phyloP scores from a whole-genome alignment of 805 yeast species.

The Ascoidea rubescens region DNA sequence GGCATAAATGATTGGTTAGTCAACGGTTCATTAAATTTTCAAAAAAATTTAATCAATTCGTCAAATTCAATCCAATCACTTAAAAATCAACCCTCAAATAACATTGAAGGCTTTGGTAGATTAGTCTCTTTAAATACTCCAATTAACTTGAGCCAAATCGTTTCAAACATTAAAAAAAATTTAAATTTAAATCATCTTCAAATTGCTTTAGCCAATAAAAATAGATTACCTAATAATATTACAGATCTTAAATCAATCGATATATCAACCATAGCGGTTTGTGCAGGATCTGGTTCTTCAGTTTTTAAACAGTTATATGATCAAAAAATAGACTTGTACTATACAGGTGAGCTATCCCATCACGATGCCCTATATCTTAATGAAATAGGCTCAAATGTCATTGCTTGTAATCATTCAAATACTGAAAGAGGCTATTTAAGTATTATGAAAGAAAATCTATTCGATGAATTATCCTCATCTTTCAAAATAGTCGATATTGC shows the following conservation, averaged over 20 bases:
- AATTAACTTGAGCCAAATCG: constrained; percentile 27
- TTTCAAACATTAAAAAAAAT: constrained; percentile 36
- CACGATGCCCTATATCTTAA: constrained; percentile 69
- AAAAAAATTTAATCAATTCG: not conserved
- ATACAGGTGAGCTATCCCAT: constrained; percentile 91
- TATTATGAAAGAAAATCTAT: constrained; percentile 36
- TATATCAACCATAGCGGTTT: constrained; percentile 47
- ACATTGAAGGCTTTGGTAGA: constrained; percentile 76
- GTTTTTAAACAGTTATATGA: constrained; percentile 49
- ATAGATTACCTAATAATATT: constrained; percentile 9
- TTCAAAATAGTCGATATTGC: constrained; percentile 24
- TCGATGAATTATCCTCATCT: constrained; percentile 23
- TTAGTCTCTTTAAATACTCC: constrained; percentile 34
- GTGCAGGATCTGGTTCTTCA: constrained; percentile 91
- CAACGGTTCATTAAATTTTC: constrained; percentile 33
- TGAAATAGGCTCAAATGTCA: constrained; percentile 59
- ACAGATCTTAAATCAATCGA: constrained; percentile 20
- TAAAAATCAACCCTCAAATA: constrained; percentile 11
- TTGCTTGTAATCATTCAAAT: constrained; percentile 81
- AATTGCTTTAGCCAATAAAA: constrained; percentile 28
- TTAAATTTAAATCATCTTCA: constrained; percentile 47
- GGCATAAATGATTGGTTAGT: constrained; percentile 94
- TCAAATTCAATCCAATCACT: constrained; percentile 12
- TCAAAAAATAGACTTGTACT: constrained; percentile 49
- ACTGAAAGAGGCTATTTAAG: constrained; percentile 79